Evolutionary conservation across 495 filamentous ascomycete genomes (phyloP).

Genomic region (Neurospora sp.): DNA sequence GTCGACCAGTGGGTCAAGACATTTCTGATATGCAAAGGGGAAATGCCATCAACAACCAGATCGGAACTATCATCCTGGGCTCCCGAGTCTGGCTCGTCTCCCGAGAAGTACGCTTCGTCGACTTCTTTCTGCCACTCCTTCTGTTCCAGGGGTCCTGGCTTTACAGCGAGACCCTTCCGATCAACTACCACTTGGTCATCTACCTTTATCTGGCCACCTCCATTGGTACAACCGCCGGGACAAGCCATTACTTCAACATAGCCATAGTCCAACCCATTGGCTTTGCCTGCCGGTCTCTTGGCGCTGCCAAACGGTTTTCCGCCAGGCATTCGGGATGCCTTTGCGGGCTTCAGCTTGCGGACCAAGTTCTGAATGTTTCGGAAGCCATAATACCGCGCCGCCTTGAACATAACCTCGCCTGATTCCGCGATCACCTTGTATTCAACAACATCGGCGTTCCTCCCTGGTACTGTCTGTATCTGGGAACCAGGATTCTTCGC

Average conservation of each 20-base stretch:
- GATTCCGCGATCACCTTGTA: constrained; percentile 50
- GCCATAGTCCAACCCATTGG: constrained; percentile 50
- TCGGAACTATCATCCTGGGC: constrained; percentile 10
- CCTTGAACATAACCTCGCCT: constrained; percentile 56
- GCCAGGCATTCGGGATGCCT: constrained; percentile 64
- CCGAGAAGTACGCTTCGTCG: constrained; percentile 92
- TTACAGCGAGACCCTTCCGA: constrained; percentile 32
- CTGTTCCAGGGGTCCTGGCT: constrained; percentile 61
- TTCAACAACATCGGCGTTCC: constrained; percentile 85
- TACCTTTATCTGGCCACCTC: constrained; percentile 86
- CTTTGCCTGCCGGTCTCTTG: constrained; percentile 35
- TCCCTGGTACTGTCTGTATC: constrained; percentile 59
- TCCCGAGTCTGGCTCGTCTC: constrained; percentile 43
- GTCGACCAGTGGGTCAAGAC: constrained; percentile 63
- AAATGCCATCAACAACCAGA: constrained; percentile 47
- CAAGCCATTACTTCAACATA: constrained; percentile 99
- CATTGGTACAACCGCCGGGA: constrained; percentile 94
- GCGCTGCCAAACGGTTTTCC: constrained; percentile 41
- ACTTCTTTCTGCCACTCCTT: constrained; percentile 77
- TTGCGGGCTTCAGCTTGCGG: constrained; percentile 71
- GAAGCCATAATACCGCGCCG: constrained; percentile 91
- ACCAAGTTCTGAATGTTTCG: constrained; percentile 97
- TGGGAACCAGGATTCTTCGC: constrained; percentile 55
- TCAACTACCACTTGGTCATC: constrained; percentile 55
- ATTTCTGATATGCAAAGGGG: constrained; percentile 42